Percentiles rank a stretch among this genome's conserved stretches.
phyloP scores from a whole-genome alignment of 257 asterid species.

The Solanum piurae region DNA sequence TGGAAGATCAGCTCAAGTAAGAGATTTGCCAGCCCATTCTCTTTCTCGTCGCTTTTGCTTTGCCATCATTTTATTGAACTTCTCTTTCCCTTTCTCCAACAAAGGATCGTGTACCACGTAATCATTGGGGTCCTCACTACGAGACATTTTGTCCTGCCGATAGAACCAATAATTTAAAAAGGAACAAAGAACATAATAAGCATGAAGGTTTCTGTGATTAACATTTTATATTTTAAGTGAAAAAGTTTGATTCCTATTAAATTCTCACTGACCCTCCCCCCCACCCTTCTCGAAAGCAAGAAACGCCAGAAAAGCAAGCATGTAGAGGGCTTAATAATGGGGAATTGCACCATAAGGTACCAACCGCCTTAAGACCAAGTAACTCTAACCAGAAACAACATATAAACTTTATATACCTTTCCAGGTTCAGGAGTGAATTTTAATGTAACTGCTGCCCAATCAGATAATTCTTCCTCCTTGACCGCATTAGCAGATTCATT shows the following conservation, averaged over 20 bases:
- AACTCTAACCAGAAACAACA: neutral
- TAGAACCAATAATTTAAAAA: neutral
- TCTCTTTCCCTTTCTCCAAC: conserved; percentile 92
- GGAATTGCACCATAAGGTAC: neutral
- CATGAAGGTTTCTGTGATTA: neutral
- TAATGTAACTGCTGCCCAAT: conserved; percentile 53
- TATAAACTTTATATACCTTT: conserved; percentile 39
- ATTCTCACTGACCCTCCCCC: neutral
- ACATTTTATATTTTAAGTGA: neutral
- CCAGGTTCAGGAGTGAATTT: conserved; percentile 67
- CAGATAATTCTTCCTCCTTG: conserved; percentile 44
- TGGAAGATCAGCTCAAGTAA: conserved; percentile 26
- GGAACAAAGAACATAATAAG: neutral
- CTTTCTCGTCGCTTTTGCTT: conserved; percentile 74
- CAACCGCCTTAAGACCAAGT: neutral
- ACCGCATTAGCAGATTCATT: conserved; percentile 25
- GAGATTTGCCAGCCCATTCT: conserved; percentile 97
- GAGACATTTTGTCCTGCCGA: conserved; percentile 74
- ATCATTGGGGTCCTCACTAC: conserved; percentile 81
- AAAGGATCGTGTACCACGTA: conserved; percentile 91
- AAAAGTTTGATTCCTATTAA: neutral
- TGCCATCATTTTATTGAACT: conserved; percentile 86
- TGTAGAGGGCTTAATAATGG: neutral
- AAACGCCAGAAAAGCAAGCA: neutral
- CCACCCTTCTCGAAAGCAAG: neutral